A percentile compares a stretch with the other conserved stretches of the same genome.
Evolutionary conservation across 2,329 filamentous ascomycete genomes (phyloP).

Genomic region (Colletotrichum viniferum): DNA sequence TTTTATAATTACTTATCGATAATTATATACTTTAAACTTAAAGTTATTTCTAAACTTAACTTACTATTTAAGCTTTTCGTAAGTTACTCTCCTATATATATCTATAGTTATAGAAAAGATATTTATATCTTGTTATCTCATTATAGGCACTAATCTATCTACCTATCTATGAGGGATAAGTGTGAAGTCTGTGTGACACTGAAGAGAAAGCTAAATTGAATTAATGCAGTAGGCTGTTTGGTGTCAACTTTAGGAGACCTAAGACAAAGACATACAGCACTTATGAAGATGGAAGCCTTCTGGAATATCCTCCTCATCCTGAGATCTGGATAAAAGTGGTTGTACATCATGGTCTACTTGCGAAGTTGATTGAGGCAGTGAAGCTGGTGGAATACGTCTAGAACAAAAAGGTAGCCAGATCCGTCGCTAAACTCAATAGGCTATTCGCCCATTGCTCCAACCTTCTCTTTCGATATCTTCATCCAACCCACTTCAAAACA

Average conservation of each 20-base stretch:
- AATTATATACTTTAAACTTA: too few species aligned
- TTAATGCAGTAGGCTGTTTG: neutral
- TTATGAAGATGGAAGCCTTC: neutral
- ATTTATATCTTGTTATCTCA: too few species aligned
- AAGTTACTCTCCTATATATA: too few species aligned
- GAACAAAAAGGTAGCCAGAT: neutral
- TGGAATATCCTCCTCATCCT: neutral
- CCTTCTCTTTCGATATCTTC: neutral
- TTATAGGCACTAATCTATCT: too few species aligned
- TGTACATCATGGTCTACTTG: neutral
- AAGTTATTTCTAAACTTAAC: too few species aligned
- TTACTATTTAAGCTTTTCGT: too few species aligned
- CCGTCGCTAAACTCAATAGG: neutral
- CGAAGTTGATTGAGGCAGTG: neutral
- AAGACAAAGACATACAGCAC: neutral
- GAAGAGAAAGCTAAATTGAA: neutral
- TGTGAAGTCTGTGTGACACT: neutral
- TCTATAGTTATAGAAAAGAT: too few species aligned
- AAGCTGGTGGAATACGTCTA: neutral
- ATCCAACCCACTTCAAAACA: neutral
- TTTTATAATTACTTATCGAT: too few species aligned
- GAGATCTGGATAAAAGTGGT: neutral
- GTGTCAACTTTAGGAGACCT: neutral
- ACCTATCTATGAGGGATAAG: too few species aligned
- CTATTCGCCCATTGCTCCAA: neutral